Evolutionary conservation across 768 basidiomycete species (phyloP), one percentile per base, ranked within the genome.

Genomic region (Termitomyces sp.): DNA sequence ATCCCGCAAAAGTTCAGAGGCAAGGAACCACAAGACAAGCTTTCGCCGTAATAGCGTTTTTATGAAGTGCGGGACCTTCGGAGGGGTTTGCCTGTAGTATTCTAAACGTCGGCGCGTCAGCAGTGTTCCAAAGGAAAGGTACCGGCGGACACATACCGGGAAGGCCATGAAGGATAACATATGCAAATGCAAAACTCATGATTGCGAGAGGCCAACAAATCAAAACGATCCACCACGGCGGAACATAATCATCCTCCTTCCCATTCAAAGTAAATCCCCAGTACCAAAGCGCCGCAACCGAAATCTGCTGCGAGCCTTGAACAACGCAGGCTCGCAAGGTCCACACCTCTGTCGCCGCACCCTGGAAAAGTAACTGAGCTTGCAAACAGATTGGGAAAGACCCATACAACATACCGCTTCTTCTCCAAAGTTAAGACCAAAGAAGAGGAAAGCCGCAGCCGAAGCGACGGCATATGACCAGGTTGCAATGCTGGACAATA

Each of bases 341-440:
- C 95, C 95, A 97, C 16, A 95, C 86, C 71, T 97, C 95, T 7
- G 95, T 95, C 1, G 95, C 93, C 55, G 95, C 93, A 66, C 95
- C 94, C 85, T 91, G 65, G 40, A 32, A 33, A 43, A 44, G 24
- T 45, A 32, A 62, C 55, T 62, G 44, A 58, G 49, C 42, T 40
- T 39, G 44, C 12, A 8, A 53, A 42, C 50, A 1, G 55, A 27
- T 30, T 46, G 26, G 32, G n/a, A n/a, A 7, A 10, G 44, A 40
- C n/a, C n/a, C n/a, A n/a, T n/a, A n/a, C n/a, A n/a, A 76, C 80
- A 50, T 72, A 89, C 90, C 18, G 94, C 95, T 80, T 96, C 95
- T 76, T 97, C 95, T 71, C 95, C 95, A 70, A 97, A 97, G 73
- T 97, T 97, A 61, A 95, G 81, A 67, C 94, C 95, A 67, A 97